Conservation (phyloP, 306 rosid genomes). For the Gastrolobium villosum region DNA sequence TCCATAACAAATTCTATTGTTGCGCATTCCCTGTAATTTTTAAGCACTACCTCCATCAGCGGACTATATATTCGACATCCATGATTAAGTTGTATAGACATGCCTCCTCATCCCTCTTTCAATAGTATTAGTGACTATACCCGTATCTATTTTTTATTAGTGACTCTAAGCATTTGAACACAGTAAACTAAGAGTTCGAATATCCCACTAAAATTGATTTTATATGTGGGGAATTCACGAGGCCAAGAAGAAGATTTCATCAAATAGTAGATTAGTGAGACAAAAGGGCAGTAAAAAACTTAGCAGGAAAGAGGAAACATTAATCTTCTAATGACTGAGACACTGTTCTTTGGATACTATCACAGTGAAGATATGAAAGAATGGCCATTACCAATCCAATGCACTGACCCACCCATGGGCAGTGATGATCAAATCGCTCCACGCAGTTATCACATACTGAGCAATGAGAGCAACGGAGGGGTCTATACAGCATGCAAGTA, state of each 20-base stretch:
- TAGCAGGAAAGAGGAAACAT: neutral
- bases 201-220: conserved; percentile 1
- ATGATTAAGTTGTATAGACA: conserved; percentile 15
- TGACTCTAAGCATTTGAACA: neutral
- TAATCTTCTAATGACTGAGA: conserved; percentile 24
- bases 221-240: neutral
- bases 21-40: neutral
- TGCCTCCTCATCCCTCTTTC: neutral
- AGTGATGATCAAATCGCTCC: conserved; percentile 90
- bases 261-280: neutral
- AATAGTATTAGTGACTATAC: neutral
- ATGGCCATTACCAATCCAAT: conserved; percentile 72
- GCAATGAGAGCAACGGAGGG: conserved; percentile 85
- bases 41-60: neutral
- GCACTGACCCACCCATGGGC: conserved; percentile 95
- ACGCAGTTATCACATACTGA: conserved; percentile 85
- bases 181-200: neutral
- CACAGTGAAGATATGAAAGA: conserved; percentile 9
- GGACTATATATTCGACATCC: conserved; percentile 10
- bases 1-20: neutral
- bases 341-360: conserved; percentile 12
- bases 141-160: neutral
- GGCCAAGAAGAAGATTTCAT: conserved; percentile 5
- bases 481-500: conserved; percentile 84
- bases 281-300: conserved; percentile 19